Evolutionary conservation across 2,329 filamentous ascomycete species (phyloP).

Genomic region (Rutstroemia sp.): DNA sequence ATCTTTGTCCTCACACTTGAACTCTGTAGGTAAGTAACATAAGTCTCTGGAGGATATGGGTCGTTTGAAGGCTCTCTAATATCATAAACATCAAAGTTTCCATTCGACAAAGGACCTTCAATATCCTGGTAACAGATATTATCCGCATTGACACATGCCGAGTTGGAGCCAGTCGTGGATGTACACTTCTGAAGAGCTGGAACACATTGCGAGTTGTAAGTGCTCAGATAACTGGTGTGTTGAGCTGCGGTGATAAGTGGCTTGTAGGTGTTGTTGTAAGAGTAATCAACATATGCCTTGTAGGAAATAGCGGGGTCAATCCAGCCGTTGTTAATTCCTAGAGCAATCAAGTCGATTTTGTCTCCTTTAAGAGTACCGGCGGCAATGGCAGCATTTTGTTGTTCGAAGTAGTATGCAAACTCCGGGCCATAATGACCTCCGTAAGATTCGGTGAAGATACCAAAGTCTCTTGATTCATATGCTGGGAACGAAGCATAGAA

Average conservation of each 20-base stretch:
- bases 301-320: slow-evolving; percentile 51
- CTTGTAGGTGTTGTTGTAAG: slow-evolving; percentile 32
- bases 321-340: slow-evolving; percentile 32
- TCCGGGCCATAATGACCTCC: slow-evolving; percentile 53
- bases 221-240: slow-evolving; percentile 27
- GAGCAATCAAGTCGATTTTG: slow-evolving; percentile 29
- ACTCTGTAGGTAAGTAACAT: slow-evolving; percentile 34
- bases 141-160: slow-evolving; percentile 66
- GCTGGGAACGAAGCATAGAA: slow-evolving; percentile 58
- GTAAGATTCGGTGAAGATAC: slow-evolving; percentile 45
- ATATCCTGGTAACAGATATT: slow-evolving; percentile 29
- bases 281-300: slow-evolving; percentile 24
- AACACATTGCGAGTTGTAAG: slow-evolving; percentile 31
- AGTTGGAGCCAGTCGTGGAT: slow-evolving; percentile 59
- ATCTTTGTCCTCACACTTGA: slow-evolving; percentile 35
- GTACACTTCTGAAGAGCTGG: slow-evolving; percentile 35
- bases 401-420: slow-evolving; percentile 46
- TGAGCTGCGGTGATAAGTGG: slow-evolving; percentile 32
- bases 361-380: slow-evolving; percentile 32
- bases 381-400: slow-evolving; percentile 47
- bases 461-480: slow-evolving; percentile 52
- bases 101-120: slow-evolving; percentile 7
- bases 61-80: slow-evolving; percentile 13
- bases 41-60: slow-evolving; percentile 33
- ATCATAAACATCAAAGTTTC: slow-evolving; percentile 11